Percentiles rank a stretch among this genome's conserved stretches.
phyloP scores from a whole-genome alignment of 225 moss, liverwort and hornwort genomes.

The Rhytidiadelphus loreus region DNA sequence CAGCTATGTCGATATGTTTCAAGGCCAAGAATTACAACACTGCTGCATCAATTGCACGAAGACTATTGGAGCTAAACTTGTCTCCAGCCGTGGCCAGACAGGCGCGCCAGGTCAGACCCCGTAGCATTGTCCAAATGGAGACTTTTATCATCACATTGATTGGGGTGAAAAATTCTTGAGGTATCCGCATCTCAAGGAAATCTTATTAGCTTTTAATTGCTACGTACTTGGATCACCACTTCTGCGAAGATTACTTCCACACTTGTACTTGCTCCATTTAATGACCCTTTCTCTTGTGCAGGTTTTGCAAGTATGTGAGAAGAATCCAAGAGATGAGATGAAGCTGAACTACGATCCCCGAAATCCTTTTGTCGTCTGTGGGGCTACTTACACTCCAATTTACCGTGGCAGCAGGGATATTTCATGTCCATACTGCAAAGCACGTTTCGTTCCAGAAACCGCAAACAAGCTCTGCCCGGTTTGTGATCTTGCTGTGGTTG shows the following conservation, averaged over 20 bases:
- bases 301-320: slow-evolving; percentile 84
- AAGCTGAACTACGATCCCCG: slow-evolving; percentile 85
- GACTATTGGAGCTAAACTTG: slow-evolving; percentile 67
- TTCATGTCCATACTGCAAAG: slow-evolving; percentile 82
- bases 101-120: slow-evolving; percentile 53
- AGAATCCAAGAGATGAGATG: slow-evolving; percentile 60
- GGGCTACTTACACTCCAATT: slow-evolving; percentile 75
- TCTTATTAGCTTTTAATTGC: not conserved
- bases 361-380: slow-evolving; percentile 90
- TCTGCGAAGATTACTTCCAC: not conserved
- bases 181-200: not conserved
- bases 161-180: not conserved
- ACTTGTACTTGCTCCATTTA: too few relatives aligned
- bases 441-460: slow-evolving; percentile 70
- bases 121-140: not conserved
- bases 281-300: not conserved
- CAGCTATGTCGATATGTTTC: slow-evolving; percentile 76
- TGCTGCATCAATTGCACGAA: slow-evolving; percentile 65
- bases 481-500: slow-evolving; percentile 81
- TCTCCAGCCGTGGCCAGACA: slow-evolving; percentile 44
- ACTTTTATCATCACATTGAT: not conserved
- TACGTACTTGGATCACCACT: not conserved
- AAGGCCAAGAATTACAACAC: slow-evolving; percentile 76
- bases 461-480: slow-evolving; percentile 68
- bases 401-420: slow-evolving; percentile 87